Evolutionary conservation across 495 filamentous ascomycete genomes (phyloP).

Genomic region (Entonaema liquescens): DNA sequence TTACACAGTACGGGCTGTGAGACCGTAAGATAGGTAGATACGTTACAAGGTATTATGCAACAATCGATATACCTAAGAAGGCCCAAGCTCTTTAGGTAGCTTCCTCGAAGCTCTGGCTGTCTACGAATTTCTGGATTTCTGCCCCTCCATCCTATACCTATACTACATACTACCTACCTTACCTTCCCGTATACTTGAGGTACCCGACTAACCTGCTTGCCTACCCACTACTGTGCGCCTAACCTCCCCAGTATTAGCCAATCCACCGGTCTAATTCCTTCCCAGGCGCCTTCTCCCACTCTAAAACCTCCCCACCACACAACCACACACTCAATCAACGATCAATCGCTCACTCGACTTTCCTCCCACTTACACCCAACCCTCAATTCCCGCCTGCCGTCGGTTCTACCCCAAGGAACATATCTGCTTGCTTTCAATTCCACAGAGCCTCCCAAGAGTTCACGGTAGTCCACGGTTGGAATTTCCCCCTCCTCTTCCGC

Average conservation of each 20-base stretch:
- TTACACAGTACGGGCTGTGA: background rate
- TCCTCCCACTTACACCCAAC: constrained; percentile 37
- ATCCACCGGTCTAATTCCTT: constrained; percentile 41
- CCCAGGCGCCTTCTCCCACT: constrained; percentile 23
- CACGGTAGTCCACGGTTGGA: constrained; percentile 40
- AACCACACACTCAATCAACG: constrained; percentile 28
- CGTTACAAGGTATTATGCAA: constrained; percentile 8
- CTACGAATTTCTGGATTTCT: constrained; percentile 8
- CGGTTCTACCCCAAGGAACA: constrained; percentile 29
- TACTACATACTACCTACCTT: background rate
- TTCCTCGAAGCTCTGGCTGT: constrained; percentile 26
- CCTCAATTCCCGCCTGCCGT: constrained; percentile 34
- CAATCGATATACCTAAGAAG: constrained; percentile 36
- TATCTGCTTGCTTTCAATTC: constrained; percentile 30
- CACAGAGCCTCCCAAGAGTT: constrained; percentile 15
- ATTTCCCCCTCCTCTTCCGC: constrained; percentile 10
- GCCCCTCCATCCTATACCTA: constrained; percentile 23
- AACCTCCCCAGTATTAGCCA: constrained; percentile 37
- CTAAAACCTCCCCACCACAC: constrained; percentile 42
- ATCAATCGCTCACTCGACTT: constrained; percentile 28
- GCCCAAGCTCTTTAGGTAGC: constrained; percentile 27
- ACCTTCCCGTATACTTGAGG: constrained; percentile 9
- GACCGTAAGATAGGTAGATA: background rate
- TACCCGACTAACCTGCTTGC: constrained; percentile 26
- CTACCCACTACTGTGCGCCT: constrained; percentile 35